Evolutionary conservation across 495 filamentous ascomycete species (phyloP), one percentile per base, ranked within the genome.

Genomic region (Penicillium bialowiezense): DNA sequence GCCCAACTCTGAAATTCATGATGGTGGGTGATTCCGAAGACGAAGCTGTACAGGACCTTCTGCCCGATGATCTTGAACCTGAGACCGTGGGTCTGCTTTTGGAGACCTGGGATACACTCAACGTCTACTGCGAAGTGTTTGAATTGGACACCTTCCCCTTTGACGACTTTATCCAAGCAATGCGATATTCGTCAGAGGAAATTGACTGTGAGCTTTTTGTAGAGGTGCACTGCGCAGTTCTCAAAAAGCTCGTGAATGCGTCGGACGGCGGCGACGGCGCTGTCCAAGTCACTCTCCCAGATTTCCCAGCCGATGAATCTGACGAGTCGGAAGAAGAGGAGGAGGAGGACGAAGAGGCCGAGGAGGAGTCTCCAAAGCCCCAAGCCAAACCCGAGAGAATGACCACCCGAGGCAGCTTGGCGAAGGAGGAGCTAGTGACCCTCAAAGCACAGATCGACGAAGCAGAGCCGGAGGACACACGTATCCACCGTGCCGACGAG

Each of bases 141-240:
- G 81, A 88, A 54, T 76, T 98, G 18, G 93, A 98, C 63, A 97
- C 92, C 0, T 98, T 97, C 60, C 97, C 92, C 0, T 92, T 98
- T 58, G 93, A 98, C 61, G 95, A 98, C 68, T 97, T 89, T 59
- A 69, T 96, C 15, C 89, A 97, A 59, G 87, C 92, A 4, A 82
- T 98, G 76, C 78, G 84, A 40, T 86, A 93, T 46, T 79, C 84
- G 0, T 89, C 84, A 0, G 81, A 87, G 8, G 88, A 90, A 23
- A 73, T 84, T 2, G 85, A 90, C 19, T 96, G 95, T 44, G 85
- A 97, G 62, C 75, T 98, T 0, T 88, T 96, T 55, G 84, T 86
- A 20, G 93, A 98, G 62, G 80, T 92, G 1, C 91, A 97, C 64
- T 98, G 93, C 63, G 83, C 95, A 0, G 80, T 96, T 3, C 70